Evolutionary conservation across 2,329 filamentous ascomycete genomes (phyloP), one percentile per base, ranked within the genome.

Genomic region (Ophiostoma ulmi): DNA sequence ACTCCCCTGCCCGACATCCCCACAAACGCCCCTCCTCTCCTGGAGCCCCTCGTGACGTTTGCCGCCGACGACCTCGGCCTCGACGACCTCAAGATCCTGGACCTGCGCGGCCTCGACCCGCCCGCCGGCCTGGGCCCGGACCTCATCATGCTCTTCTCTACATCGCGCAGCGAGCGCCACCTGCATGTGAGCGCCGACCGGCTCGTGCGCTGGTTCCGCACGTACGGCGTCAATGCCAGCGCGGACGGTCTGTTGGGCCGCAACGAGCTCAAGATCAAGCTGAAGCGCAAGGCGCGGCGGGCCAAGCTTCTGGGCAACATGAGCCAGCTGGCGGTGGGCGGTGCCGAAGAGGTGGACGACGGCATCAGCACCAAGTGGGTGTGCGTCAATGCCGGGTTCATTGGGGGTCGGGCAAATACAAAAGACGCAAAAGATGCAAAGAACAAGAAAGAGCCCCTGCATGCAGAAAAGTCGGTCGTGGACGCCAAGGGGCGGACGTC

Each of bases 341-440:
- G 7, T 22, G 39, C n/a, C 13, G 84, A 85, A 17, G 86, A 85
- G 67, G 82, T 85, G 1, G 94, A 97, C 75, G 92, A 97, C 77
- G 94, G 94, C 2, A 91, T 97, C 69, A 90, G 91, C 14, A 97
- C 94, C 0, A 94, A 93, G 11, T 99, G 95, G 95, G 91, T 99
- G 26, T 99, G 95, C 79, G 91, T 98, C 72, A 96, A 97, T 77
- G 86, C 95, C 11, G 92, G 92, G 5, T 87, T 86, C 20, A 84
- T 93, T 0, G 87, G 90, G 63, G 82, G 84, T n/a, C 7, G 63
- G 76, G 78, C 20, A 76, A 78, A 87, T 14, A 17, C 17, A 1
- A 31, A 20, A 5, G 58, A 17, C 26, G 31, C 6, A 2, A 61
- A 39, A 38, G 17, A 10, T 6, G 13, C 14, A 26, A 6, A 20